Percentiles rank a stretch among this genome's conserved stretches.
phyloP scores from a whole-genome alignment of 768 basidiomycete species.

The Suillus subluteus region DNA sequence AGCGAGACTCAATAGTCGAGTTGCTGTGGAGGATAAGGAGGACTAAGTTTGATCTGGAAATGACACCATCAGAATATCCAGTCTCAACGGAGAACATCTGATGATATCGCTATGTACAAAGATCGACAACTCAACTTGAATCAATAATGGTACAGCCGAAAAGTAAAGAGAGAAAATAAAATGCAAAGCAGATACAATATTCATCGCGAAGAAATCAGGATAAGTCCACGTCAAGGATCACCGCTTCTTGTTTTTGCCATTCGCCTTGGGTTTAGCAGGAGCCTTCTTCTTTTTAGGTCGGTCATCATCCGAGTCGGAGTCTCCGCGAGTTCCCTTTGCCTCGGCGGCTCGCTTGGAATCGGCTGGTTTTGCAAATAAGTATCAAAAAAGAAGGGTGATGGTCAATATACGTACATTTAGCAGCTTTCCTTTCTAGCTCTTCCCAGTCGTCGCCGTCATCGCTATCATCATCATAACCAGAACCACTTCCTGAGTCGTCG shows the following conservation, averaged over 20 bases:
- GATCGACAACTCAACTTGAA: constrained; percentile 5
- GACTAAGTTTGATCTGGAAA: neutral
- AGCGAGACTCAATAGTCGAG: constrained; percentile 28
- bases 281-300: constrained; percentile 49
- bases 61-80: constrained; percentile 3
- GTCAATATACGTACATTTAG: constrained; percentile 61
- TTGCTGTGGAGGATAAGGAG: constrained; percentile 7
- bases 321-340: constrained; percentile 41
- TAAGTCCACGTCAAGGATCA: constrained; percentile 19
- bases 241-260: constrained; percentile 45
- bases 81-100: neutral
- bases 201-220: constrained; percentile 11
- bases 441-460: constrained; percentile 95
- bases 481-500: constrained; percentile 64
- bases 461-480: constrained; percentile 65
- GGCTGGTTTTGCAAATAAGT: constrained; percentile 34
- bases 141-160: constrained; percentile 15
- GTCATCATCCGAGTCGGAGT: constrained; percentile 57
- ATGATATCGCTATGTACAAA: neutral
- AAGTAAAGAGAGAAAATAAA: constrained; percentile 7
- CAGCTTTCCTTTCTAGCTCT: constrained; percentile 89
- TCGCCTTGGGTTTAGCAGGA: constrained; percentile 36
- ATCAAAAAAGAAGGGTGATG: neutral
- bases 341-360: constrained; percentile 52
- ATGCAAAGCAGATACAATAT: constrained; percentile 14